Base-by-base conservation (phyloP, 2,329 filamentous ascomycete genomes). In the Arachnopeziza araneosa region DNA sequence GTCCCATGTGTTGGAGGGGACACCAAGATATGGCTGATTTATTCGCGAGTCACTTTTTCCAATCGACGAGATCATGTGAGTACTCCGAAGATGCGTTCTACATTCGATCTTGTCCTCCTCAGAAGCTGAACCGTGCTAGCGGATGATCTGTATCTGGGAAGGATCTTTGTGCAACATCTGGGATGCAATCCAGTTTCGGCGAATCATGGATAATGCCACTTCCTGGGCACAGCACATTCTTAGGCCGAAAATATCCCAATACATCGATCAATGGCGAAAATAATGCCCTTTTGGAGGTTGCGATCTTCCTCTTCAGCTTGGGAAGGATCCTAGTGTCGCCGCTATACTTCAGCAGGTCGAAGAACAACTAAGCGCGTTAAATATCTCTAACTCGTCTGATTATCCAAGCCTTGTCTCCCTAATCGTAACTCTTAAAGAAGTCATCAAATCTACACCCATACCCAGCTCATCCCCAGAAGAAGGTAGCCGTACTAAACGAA, bases 131-230 rank as follows among this genome's bases (percentile, higher is more conserved):
- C 7, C n/a, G n/a, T 26, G 4, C 17, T 50, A 58, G 57, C 56
- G 56, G 24, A 52, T 60, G 24, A 55, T 53, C n/a, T 12, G 21
- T 36, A 63, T 63, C 9, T 61, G 62, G 62, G 44, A 60, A 6
- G 59, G 62, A 22, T 24, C 24, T 17, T 23, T 62, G 24, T 51
- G 10, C 26, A 55, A 60, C n/a, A 49, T 54, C 26, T 64, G 59
- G 59, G 62, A 59, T 54, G 57, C 59, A 1, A 56, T 64, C 56
- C 61, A 63, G 51, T 63, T 60, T 49, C 60, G 61, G 30, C 58
- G 61, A 19, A 63, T 63, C 36, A 24, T 57, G 19, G 58, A 63
- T 2, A 63, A 63, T 48, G 21, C 59, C 17, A 50, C 60, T 3
- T 57, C 51, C 36, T 64, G 59, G 62, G 50, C 59, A 10, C 56